Conservation (phyloP, 2,329 filamentous ascomycete species). For the Didymella segeticola region DNA sequence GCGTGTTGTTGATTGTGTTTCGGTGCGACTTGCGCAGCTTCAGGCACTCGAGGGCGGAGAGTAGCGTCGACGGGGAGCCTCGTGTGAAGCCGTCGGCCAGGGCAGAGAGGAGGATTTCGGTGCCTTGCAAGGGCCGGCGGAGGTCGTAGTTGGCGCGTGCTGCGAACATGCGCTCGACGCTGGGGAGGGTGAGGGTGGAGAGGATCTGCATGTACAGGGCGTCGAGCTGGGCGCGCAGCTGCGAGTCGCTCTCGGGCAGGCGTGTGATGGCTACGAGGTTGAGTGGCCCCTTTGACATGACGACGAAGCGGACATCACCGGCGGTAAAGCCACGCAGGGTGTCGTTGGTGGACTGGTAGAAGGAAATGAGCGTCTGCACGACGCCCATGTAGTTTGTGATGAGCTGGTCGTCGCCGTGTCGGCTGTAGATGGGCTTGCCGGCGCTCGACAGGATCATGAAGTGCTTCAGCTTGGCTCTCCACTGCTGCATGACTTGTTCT, state of each 20-base stretch:
- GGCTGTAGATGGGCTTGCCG: constrained; percentile 95
- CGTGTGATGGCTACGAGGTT: constrained; percentile 94
- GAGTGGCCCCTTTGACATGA: constrained; percentile 82
- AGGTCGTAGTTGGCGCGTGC: constrained; percentile 93
- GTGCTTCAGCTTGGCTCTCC: constrained; percentile 95
- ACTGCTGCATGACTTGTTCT: constrained; percentile 68
- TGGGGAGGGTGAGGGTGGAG: constrained; percentile 90
- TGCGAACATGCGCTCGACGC: constrained; percentile 83
- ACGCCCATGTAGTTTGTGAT: constrained; percentile 95
- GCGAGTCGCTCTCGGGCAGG: constrained; percentile 87
- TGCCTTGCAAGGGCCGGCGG: constrained; percentile 86
- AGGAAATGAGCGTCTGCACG: constrained; percentile 96
- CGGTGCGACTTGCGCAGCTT: constrained; percentile 88
- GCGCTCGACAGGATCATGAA: constrained; percentile 96
- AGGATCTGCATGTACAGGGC: constrained; percentile 98
- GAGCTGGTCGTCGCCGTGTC: constrained; percentile 87
- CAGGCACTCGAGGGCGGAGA: constrained; percentile 93
- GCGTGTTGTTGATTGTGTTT: constrained; percentile 81
- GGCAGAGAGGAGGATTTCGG: constrained; percentile 87
- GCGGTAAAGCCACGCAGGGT: constrained; percentile 83
- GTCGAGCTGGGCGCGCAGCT: constrained; percentile 86
- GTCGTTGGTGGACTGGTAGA: constrained; percentile 84
- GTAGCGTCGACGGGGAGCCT: constrained; percentile 85
- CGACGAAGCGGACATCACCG: constrained; percentile 83
- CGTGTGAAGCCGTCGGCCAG: constrained; percentile 93